phyloP scores from a whole-genome alignment of 1,139 yeast genomes.

The Zhuliangozyma blackwelliae region DNA sequence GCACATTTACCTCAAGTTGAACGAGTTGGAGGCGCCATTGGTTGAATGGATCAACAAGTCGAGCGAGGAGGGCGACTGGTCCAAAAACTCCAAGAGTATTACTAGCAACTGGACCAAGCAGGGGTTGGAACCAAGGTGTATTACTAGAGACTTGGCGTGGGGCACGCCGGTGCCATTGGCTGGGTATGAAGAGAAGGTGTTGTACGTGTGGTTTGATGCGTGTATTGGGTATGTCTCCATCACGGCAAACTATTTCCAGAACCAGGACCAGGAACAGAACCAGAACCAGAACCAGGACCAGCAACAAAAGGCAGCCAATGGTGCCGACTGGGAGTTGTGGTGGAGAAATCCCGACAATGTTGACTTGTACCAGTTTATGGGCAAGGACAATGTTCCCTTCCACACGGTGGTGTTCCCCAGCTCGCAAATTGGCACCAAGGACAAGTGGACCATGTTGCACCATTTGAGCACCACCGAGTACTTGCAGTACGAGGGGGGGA shows the following conservation, averaged over 20 bases:
- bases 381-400: conserved; percentile 98
- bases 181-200: conserved; percentile 77
- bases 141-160: conserved; percentile 96
- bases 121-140: conserved; percentile 92
- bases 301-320: no score
- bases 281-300: no score
- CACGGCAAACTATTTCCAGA: conserved; percentile 84
- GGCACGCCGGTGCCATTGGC: conserved; percentile 96
- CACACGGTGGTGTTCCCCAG: conserved; percentile 98
- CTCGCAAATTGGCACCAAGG: conserved; percentile 81
- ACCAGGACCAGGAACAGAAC: conserved; percentile 39
- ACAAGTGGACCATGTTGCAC: conserved; percentile 85
- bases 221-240: conserved; percentile 94
- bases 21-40: conserved; percentile 74
- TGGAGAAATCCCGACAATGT: conserved; percentile 90
- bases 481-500: conserved; percentile 95
- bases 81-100: conserved; percentile 81
- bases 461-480: conserved; percentile 94
- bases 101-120: conserved; percentile 92
- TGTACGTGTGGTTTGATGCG: conserved; percentile 99
- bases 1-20: conserved; percentile 78
- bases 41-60: conserved; percentile 69
- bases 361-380: conserved; percentile 93
- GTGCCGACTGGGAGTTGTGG: conserved; percentile 65
- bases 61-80: conserved; percentile 77